Evolutionary conservation across 345 rosid species (phyloP).

Genomic region (Microthlaspi erraticum): DNA sequence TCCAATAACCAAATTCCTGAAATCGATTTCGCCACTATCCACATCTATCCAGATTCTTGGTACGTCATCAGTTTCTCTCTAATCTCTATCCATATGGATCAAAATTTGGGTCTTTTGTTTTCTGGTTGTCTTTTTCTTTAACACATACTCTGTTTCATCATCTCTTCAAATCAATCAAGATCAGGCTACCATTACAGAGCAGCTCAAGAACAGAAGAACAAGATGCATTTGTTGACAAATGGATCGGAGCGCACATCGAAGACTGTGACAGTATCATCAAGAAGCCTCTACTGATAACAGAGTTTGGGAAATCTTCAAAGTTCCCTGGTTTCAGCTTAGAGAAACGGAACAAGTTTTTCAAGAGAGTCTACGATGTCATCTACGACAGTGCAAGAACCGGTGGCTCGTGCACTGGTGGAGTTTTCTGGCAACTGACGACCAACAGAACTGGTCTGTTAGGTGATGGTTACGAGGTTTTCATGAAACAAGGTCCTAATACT

Average conservation of each 20-base stretch:
- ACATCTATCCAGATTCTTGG: constrained; percentile 80
- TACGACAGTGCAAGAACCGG: constrained; percentile 51
- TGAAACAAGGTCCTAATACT: constrained; percentile 59
- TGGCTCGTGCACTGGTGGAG: constrained; percentile 65
- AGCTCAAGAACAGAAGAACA: constrained; percentile 51
- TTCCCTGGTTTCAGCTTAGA: constrained; percentile 50
- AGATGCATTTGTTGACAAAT: constrained; percentile 53
- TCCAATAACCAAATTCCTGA: constrained; percentile 59
- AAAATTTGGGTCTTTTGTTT: not conserved
- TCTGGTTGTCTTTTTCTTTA: constrained; percentile 1
- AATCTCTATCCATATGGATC: not conserved
- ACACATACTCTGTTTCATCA: constrained; percentile 15
- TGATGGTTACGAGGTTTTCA: constrained; percentile 70
- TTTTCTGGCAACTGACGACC: constrained; percentile 72
- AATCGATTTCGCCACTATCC: constrained; percentile 76
- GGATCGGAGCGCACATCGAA: constrained; percentile 56
- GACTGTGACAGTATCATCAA: constrained; percentile 52
- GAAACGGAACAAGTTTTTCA: constrained; percentile 58
- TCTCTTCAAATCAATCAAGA: constrained; percentile 14
- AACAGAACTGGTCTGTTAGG: constrained; percentile 49
- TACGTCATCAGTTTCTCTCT: constrained; percentile 42
- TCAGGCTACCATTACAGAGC: constrained; percentile 59
- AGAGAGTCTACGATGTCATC: constrained; percentile 50
- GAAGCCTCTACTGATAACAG: constrained; percentile 65
- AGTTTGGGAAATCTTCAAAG: constrained; percentile 68